Conservation (phyloP, 2,329 filamentous ascomycete species). For the Dothideomycetidae sp. region DNA sequence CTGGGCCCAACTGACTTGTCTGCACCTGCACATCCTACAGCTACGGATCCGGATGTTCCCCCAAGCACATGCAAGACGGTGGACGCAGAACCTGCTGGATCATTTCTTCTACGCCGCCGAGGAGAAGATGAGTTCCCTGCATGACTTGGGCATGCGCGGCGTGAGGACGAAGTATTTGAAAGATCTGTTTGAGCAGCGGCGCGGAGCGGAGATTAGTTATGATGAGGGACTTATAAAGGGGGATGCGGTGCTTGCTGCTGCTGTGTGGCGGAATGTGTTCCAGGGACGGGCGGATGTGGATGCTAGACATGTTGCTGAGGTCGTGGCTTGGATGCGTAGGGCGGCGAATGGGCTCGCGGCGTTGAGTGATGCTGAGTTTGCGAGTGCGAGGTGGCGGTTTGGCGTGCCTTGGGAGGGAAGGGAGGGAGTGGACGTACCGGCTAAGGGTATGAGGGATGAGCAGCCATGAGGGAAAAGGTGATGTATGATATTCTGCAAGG, state of each 20-base stretch:
- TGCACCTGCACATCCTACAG: slow-evolving; percentile 87
- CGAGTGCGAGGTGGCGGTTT: slow-evolving; percentile 36
- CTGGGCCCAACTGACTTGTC: slow-evolving; percentile 90
- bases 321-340: slow-evolving; percentile 50
- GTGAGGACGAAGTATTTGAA: slow-evolving; percentile 54
- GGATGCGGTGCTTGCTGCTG: slow-evolving; percentile 63
- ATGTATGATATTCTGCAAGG: background rate
- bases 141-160: slow-evolving; percentile 46
- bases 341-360: slow-evolving; percentile 40
- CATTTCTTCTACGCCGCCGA: slow-evolving; percentile 90
- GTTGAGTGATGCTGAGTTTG: slow-evolving; percentile 38
- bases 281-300: slow-evolving; percentile 55
- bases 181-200: slow-evolving; percentile 87
- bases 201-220: slow-evolving; percentile 69
- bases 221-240: slow-evolving; percentile 67
- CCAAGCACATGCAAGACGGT: slow-evolving; percentile 51
- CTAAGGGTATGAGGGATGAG: slow-evolving; percentile 16
- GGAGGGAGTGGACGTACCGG: slow-evolving; percentile 25
- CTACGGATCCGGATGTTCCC: slow-evolving; percentile 71
- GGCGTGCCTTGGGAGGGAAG: slow-evolving; percentile 25
- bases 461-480: slow-evolving; percentile 18
- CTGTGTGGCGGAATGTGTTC: slow-evolving; percentile 88
- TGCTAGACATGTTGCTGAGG: slow-evolving; percentile 43
- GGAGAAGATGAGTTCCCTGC: slow-evolving; percentile 66
- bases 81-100: slow-evolving; percentile 83